Percentiles rank a stretch among this genome's conserved stretches.
Evolutionary conservation across 148 eudicot species (phyloP).

Genomic region (Vaccinium myrtillus): DNA sequence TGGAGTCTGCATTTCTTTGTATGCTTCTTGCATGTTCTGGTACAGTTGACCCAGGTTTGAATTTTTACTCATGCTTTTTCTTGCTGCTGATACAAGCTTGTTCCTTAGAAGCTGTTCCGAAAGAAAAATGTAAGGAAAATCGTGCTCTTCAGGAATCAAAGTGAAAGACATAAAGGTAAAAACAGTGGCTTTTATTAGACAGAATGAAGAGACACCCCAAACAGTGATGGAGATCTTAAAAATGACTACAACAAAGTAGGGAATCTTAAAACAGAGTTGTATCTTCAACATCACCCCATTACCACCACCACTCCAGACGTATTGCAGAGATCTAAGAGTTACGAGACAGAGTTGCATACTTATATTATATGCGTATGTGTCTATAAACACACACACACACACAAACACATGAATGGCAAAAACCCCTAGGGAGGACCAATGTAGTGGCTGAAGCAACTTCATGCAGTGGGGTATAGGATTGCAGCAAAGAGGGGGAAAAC

Average conservation of each 20-base stretch:
- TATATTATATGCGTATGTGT: no score
- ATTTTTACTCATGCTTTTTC: slow-evolving; percentile 66
- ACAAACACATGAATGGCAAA: background rate
- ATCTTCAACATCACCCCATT: background rate
- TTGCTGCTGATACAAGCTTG: slow-evolving; percentile 82
- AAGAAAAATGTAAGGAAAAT: slow-evolving; percentile 6
- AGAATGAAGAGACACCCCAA: background rate
- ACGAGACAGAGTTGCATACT: background rate
- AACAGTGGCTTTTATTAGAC: slow-evolving; percentile 5
- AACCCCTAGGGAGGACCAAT: background rate
- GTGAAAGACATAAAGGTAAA: background rate
- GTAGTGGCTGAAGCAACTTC: background rate
- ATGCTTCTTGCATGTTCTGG: slow-evolving; percentile 79
- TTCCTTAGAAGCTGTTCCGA: slow-evolving; percentile 75
- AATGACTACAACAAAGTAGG: background rate
- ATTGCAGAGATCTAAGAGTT: slow-evolving; percentile 4
- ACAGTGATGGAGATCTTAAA: slow-evolving; percentile 8
- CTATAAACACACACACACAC: background rate
- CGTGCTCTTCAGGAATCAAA: background rate
- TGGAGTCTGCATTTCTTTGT: slow-evolving; percentile 91
- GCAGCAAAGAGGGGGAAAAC: background rate
- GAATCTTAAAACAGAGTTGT: background rate
- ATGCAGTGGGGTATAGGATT: background rate
- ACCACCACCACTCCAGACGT: background rate
- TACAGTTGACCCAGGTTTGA: slow-evolving; percentile 74